Conservation (phyloP, 108 stramenopile genomes). For the Halocafeteria seosinensis region DNA sequence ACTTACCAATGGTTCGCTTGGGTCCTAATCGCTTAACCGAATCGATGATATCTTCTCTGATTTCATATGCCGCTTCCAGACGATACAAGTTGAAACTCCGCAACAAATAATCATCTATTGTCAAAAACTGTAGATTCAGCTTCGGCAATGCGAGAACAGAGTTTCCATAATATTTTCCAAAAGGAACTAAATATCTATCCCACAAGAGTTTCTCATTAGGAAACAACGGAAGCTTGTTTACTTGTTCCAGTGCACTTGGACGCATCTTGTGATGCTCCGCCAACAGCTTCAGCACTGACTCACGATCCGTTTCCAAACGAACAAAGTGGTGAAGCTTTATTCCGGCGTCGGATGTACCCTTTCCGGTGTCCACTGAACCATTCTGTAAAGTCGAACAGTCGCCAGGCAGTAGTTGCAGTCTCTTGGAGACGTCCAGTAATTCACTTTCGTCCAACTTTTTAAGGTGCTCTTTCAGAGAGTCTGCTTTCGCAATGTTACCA, state of each 20-base stretch:
- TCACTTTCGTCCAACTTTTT: slow-evolving; percentile 36
- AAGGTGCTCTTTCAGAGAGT: slow-evolving; percentile 21
- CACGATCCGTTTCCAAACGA: neutral
- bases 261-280: slow-evolving; percentile 17
- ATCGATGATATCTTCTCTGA: slow-evolving; percentile 67
- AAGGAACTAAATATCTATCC: slow-evolving; percentile 42
- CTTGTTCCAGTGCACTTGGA: neutral
- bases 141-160: slow-evolving; percentile 60
- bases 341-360: neutral
- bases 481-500: slow-evolving; percentile 29
- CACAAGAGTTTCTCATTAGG: slow-evolving; percentile 70
- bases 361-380: neutral
- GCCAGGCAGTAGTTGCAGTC: slow-evolving; percentile 43
- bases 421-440: slow-evolving; percentile 48
- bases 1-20: neutral
- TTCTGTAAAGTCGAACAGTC: neutral
- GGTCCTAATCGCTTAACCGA: slow-evolving; percentile 51
- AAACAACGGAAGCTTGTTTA: slow-evolving; percentile 53
- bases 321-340: neutral
- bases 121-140: slow-evolving; percentile 65
- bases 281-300: slow-evolving; percentile 40
- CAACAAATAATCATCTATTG: slow-evolving; percentile 65
- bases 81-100: slow-evolving; percentile 70
- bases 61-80: slow-evolving; percentile 73
- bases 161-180: slow-evolving; percentile 24